Evolutionary conservation across 2,329 filamentous ascomycete species (phyloP).

Genomic region (Bipolaris bicolor): DNA sequence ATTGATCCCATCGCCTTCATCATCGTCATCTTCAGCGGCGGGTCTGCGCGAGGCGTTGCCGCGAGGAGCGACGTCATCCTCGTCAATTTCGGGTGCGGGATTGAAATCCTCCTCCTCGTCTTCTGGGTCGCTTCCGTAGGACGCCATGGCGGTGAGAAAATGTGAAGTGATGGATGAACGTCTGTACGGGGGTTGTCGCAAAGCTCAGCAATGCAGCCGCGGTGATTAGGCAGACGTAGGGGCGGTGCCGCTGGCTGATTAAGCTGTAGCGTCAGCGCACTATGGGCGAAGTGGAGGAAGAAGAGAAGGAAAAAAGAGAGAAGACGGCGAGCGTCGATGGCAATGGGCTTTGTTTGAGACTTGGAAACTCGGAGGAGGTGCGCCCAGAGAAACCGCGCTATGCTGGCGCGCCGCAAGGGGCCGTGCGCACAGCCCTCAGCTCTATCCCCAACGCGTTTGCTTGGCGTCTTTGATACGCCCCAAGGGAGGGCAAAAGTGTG

Average conservation of each 20-base stretch:
- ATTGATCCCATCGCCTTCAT: conserved; percentile 43
- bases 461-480: background rate
- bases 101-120: conserved; percentile 87
- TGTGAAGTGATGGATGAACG: conserved; percentile 12
- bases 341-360: conserved; percentile 28
- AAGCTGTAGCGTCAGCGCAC: background rate
- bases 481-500: background rate
- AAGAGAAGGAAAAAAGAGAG: conserved; percentile 9
- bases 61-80: conserved; percentile 53
- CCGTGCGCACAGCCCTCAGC: conserved; percentile 16
- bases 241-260: background rate
- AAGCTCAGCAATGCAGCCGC: conserved; percentile 12
- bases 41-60: conserved; percentile 36
- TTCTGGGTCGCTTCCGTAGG: conserved; percentile 38
- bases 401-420: conserved; percentile 11
- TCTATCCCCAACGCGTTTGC: background rate
- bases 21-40: conserved; percentile 46
- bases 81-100: conserved; percentile 74
- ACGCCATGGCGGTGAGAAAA: conserved; percentile 33
- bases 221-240: conserved; percentile 2
- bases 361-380: conserved; percentile 23
- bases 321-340: conserved; percentile 19
- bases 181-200: conserved; percentile 16
- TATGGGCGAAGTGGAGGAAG: conserved; percentile 1
- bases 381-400: conserved; percentile 32